These are phyloP conservation scores for Zymoseptoria tritici DNA, from an alignment of 2,329 filamentous ascomycete genomes.

Conservation along the genomic window DNA sequence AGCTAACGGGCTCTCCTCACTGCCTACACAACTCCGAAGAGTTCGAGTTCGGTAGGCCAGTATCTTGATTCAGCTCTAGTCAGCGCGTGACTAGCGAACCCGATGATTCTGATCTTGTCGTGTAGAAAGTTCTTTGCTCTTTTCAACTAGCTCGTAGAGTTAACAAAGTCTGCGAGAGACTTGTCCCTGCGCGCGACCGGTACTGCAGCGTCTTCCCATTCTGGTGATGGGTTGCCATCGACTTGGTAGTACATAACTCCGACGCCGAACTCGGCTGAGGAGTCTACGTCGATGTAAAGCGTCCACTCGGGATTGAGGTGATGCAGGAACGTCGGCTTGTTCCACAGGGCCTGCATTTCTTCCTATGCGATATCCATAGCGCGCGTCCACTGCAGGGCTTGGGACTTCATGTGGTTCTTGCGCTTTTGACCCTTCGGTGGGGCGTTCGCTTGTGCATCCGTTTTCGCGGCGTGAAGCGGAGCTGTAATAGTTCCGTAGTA, in stretches of 20 bases:
- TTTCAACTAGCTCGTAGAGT: not conserved
- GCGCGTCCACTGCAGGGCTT: not conserved
- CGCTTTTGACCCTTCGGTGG: not conserved
- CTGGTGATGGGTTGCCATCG: not conserved
- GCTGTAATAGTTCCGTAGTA: not conserved
- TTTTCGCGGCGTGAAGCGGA: not conserved
- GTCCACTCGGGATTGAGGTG: not conserved
- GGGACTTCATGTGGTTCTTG: not conserved
- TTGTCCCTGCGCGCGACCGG: not conserved
- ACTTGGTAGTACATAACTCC: conserved; percentile 1
- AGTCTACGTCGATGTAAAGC: conserved; percentile 2
- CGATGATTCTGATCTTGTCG: not conserved
- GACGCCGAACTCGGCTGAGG: not conserved
- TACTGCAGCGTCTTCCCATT: not conserved
- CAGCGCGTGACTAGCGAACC: not conserved
- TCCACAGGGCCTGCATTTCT: not conserved
- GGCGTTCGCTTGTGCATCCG: not conserved
- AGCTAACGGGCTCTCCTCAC: not conserved
- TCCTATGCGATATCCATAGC: not conserved
- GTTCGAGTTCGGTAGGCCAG: not conserved
- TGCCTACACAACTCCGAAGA: not conserved
- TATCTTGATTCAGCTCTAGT: not conserved
- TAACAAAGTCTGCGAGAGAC: not conserved
- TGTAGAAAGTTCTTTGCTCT: not conserved
- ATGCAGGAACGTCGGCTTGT: not conserved